These are phyloP conservation scores for Pleurotus pulmonarius DNA, from an alignment of 768 basidiomycete genomes.

Conservation along the genomic window DNA sequence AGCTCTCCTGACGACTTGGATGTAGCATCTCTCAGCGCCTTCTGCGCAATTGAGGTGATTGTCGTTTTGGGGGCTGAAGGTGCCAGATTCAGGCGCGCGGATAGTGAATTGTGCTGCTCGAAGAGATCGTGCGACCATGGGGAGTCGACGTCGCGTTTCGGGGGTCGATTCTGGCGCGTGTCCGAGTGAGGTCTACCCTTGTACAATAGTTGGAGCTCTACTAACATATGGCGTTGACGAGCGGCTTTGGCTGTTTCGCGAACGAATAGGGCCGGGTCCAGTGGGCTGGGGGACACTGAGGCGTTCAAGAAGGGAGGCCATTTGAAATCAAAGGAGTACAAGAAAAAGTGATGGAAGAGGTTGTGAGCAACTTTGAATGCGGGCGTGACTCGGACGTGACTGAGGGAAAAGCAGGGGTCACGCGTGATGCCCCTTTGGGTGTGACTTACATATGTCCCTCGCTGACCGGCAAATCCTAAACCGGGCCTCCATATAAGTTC, in stretches of 20 bases:
- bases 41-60: slow-evolving; percentile 45
- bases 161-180: slow-evolving; percentile 43
- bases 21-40: slow-evolving; percentile 62
- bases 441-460: not conserved
- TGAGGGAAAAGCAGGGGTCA: not conserved
- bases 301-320: slow-evolving; percentile 61
- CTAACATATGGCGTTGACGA: slow-evolving; percentile 53
- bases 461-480: too few relatives aligned
- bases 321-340: slow-evolving; percentile 13
- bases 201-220: slow-evolving; percentile 19
- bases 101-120: slow-evolving; percentile 57
- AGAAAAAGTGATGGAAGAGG: not conserved
- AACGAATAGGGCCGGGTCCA: slow-evolving; percentile 44
- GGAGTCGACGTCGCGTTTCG: slow-evolving; percentile 64
- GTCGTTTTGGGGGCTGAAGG: slow-evolving; percentile 44
- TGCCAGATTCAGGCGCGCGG: slow-evolving; percentile 48
- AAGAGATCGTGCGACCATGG: slow-evolving; percentile 74
- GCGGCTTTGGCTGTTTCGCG: slow-evolving; percentile 31
- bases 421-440: not conserved
- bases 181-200: slow-evolving; percentile 16
- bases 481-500: too few relatives aligned
- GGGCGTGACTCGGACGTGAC: not conserved
- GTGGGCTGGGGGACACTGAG: slow-evolving; percentile 40
- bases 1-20: slow-evolving; percentile 31
- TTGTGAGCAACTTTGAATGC: not conserved